Evolutionary conservation across 768 basidiomycete species (phyloP).

Genomic region (Leucocoprinus leucothites): DNA sequence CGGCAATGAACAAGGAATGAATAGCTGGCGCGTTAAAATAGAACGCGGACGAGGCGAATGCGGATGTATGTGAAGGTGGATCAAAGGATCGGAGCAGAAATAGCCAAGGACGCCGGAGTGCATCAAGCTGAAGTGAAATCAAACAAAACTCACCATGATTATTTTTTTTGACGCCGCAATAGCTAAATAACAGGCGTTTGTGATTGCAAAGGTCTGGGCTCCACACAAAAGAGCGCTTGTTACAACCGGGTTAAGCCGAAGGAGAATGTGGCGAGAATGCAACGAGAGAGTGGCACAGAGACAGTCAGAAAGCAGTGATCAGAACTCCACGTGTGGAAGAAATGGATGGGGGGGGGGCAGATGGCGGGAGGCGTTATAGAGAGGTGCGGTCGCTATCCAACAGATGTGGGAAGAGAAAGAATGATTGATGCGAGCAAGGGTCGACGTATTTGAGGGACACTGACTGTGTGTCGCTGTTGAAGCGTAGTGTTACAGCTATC

Average conservation of each 20-base stretch:
- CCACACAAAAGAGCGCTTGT: background rate
- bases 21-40: background rate
- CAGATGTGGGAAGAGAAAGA: constrained; percentile 10
- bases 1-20: background rate
- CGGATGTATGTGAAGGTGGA: background rate
- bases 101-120: background rate
- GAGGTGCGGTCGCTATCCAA: constrained; percentile 5
- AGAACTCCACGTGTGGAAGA: background rate
- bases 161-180: background rate
- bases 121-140: background rate
- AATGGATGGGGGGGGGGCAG: background rate
- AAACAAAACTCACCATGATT: background rate
- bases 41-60: background rate
- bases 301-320: background rate
- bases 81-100: constrained; percentile 10
- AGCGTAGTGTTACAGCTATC: constrained; percentile 7
- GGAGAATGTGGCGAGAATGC: background rate
- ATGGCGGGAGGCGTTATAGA: background rate
- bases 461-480: constrained; percentile 4
- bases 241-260: background rate
- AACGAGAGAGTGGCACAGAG: background rate
- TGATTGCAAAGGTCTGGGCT: background rate
- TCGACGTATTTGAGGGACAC: constrained; percentile 4
- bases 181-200: background rate
- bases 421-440: constrained; percentile 12